Percentiles rank a stretch among this genome's conserved stretches.
Evolutionary conservation across 345 rosid genomes (phyloP).

Genomic region (Salix koriyanagi): DNA sequence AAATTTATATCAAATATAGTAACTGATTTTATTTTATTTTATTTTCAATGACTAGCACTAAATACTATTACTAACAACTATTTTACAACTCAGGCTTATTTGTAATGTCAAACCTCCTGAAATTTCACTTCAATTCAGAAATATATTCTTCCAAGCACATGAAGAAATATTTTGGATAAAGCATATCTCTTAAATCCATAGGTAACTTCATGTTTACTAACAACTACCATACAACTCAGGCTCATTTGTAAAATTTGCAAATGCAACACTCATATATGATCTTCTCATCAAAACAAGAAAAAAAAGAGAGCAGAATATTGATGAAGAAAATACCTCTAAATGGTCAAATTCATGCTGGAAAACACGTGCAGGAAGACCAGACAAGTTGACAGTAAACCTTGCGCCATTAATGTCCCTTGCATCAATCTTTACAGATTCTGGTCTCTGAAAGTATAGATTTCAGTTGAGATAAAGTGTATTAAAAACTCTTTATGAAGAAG

Average conservation of each 20-base stretch:
- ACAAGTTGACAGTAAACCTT: constrained; percentile 58
- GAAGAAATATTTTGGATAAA: too few relatives aligned
- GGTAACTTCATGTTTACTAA: background rate
- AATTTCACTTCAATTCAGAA: background rate
- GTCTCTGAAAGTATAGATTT: constrained; percentile 54
- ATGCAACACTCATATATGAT: background rate
- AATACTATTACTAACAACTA: too few relatives aligned
- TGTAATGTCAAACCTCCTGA: background rate
- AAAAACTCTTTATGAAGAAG: background rate
- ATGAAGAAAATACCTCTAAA: constrained; percentile 47
- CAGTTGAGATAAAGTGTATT: background rate
- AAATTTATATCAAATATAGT: too few relatives aligned
- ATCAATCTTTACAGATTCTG: constrained; percentile 84
- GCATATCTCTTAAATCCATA: too few relatives aligned
- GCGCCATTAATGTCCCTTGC: constrained; percentile 72
- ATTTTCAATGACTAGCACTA: too few relatives aligned
- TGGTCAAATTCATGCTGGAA: constrained; percentile 98
- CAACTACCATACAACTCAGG: background rate
- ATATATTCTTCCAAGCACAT: background rate
- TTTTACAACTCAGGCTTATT: too few relatives aligned
- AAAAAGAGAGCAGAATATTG: background rate
- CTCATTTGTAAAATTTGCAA: background rate
- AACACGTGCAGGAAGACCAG: constrained; percentile 80
- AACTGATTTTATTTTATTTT: too few relatives aligned
- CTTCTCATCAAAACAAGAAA: background rate